Percentiles rank a stretch among this genome's conserved stretches.
Conservation (phyloP, 305 asterid genomes). For the Salvia sclarea region DNA sequence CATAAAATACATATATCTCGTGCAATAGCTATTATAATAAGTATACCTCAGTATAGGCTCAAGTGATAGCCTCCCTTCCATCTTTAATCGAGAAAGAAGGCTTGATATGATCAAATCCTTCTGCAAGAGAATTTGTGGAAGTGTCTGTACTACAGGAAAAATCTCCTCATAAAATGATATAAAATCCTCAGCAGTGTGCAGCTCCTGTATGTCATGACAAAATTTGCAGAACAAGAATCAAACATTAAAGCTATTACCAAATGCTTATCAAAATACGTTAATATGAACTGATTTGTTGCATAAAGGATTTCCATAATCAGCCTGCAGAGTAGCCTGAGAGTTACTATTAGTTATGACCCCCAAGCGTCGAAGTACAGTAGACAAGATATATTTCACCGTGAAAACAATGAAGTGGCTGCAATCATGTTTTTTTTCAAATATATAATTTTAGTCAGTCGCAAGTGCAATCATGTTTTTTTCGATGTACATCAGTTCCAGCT, state of each 20-base stretch:
- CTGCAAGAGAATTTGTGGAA: conserved; percentile 84
- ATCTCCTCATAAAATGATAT: conserved; percentile 83
- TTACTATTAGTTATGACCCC: neutral
- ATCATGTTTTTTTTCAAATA: too few relatives aligned
- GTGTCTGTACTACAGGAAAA: conserved; percentile 85
- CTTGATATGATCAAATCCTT: conserved; percentile 60
- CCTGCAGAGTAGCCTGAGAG: neutral
- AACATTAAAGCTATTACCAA: neutral
- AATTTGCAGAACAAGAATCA: conserved; percentile 19
- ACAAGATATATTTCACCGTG: neutral
- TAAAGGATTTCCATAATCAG: neutral
- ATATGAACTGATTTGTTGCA: neutral
- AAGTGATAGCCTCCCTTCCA: conserved; percentile 79
- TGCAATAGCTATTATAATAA: conserved; percentile 8
- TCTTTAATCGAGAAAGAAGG: conserved; percentile 64
- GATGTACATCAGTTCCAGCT: neutral
- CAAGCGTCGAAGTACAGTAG: neutral
- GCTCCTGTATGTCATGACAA: conserved; percentile 61
- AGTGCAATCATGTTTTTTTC: neutral
- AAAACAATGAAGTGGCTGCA: neutral
- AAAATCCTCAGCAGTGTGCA: conserved; percentile 90
- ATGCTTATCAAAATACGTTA: neutral
- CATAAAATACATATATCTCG: neutral
- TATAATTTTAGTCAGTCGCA: neutral
- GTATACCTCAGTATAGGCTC: conserved; percentile 82